Base-by-base conservation (phyloP, 768 basidiomycete species). In the Termitomyces sp. region DNA sequence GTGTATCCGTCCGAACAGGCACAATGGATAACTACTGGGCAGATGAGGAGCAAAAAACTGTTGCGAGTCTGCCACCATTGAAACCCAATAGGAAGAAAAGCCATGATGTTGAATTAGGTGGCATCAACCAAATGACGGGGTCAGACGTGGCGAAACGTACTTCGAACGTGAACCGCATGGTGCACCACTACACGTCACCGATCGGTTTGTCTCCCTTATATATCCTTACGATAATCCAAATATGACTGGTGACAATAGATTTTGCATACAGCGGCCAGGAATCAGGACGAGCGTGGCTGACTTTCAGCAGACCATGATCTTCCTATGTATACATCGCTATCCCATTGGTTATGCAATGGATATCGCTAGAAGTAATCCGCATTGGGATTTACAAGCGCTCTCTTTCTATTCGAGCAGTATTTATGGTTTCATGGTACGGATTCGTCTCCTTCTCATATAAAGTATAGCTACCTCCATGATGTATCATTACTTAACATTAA, bases 121-220 rank as follows among this genome's bases (percentile, higher is more conserved):
- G 69, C 1, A 61, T 74, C 24, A 67, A 65, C 24, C 58, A 58
- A 5, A 59, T 77, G 52, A 77, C 73, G 35, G 77, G 81, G 62
- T 66, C 63, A 38, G 78, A 78, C 62, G 57, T 81, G 26, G 72
- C 10, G 9, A 69, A 70, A 56, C 51, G 59, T 26, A 17, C 30
- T 30, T 68, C 69, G n/a, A 73, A 67, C 53, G 55, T 77, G 51
- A 78, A 83, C 58, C 79, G 76, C 40, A 68, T 86, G 69, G 76
- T 88, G 50, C 74, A 82, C 60, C 79, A 81, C 58, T 89, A 82
- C 71, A 84, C 77, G 41, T 87, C 85, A 24, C 87, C 87, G 0
- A 84, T 89, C 53, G 82, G 87, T 88, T 57, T 22, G 76, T 69
- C 14, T n/a, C n/a, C 24, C 10, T 28, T 32, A n/a, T 22, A 7